Conservation (phyloP, 75 land plant species). For the Adiantum capillusveneris region DNA sequence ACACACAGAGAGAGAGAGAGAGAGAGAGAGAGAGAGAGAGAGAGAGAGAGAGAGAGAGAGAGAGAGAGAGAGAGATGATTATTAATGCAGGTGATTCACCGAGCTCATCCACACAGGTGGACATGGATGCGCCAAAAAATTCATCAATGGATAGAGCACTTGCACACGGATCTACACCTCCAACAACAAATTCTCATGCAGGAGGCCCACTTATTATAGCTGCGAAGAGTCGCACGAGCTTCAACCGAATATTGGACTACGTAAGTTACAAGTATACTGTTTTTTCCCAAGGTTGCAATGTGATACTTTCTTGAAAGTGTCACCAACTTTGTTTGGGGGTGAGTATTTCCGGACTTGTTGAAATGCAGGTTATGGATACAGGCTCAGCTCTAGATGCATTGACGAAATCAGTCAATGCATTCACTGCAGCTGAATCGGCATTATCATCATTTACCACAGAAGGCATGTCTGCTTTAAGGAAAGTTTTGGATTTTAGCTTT, state of each 20-base stretch:
- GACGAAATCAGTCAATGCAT: constrained; percentile 50
- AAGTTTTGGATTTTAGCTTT: constrained; percentile 74
- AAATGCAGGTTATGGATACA: constrained; percentile 68
- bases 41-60: no score
- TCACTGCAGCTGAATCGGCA: constrained; percentile 43
- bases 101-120: no score
- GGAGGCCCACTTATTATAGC: constrained; percentile 47
- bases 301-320: no score
- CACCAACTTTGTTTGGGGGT: no score
- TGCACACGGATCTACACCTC: constrained; percentile 1
- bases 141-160: constrained; percentile 25
- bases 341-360: no score
- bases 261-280: constrained; percentile 46
- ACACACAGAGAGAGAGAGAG: no score
- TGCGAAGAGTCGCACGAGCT: constrained; percentile 38
- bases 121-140: constrained; percentile 90
- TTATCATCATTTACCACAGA: constrained; percentile 17
- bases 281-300: no score
- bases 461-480: constrained; percentile 58
- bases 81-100: constrained; percentile 82
- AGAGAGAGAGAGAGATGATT: no score
- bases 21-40: no score
- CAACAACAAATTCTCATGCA: constrained; percentile 28
- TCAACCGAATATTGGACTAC: constrained; percentile 44
- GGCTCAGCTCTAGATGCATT: constrained; percentile 64